Base-by-base conservation (phyloP, 306 rosid species). In the Leucaena leucocephala region DNA sequence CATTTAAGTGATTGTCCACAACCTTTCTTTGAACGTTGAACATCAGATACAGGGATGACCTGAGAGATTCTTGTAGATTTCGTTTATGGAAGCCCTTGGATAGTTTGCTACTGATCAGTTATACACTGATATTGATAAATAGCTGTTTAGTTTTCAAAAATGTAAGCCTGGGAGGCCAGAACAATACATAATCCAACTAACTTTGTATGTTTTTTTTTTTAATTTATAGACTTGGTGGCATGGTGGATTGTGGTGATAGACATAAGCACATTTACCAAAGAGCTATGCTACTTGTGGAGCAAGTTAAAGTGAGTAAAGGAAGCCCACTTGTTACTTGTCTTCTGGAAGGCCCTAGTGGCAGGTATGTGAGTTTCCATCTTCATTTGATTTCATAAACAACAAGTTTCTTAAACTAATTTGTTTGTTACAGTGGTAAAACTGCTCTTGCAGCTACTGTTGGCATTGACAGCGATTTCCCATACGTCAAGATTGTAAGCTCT, bases 381-480 rank as follows among this genome's bases (percentile, higher is more conserved):
- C 55, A 77, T 58, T 81, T 75, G 39, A 49, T 61, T 74, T 78
- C 75, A 61, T 79, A 70, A 38, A 58, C 78, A 74, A 71, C 64
- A 75, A 10, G 38, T 66, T 76, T 80, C 86, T 90, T n/a, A 80
- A 70, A 80, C 63, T 83, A 70, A 39, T 81, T 79, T 66, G 57
- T 81, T 83, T 87, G 66, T 78, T 82, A 71, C 89, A 96, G 99
- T 87, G 99, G 98, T 78, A 96, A 96, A 90, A 90, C 93, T 17
- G 94, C 99, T 62, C 84, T 96, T 81, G 90, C 98, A 80, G 96
- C 99, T 82, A 93, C 99, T 43, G 89, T 93, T 85, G 99, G 99
- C 82, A 93, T 96, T 42, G 93, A 91, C 85, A 96, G 99, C 64
- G 99, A 93, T 84, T 96, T 96, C 75, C 92, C 99, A 34, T 96